Base-by-base conservation (phyloP, 164 flowering plant genomes). In the Vitis rupestris region DNA sequence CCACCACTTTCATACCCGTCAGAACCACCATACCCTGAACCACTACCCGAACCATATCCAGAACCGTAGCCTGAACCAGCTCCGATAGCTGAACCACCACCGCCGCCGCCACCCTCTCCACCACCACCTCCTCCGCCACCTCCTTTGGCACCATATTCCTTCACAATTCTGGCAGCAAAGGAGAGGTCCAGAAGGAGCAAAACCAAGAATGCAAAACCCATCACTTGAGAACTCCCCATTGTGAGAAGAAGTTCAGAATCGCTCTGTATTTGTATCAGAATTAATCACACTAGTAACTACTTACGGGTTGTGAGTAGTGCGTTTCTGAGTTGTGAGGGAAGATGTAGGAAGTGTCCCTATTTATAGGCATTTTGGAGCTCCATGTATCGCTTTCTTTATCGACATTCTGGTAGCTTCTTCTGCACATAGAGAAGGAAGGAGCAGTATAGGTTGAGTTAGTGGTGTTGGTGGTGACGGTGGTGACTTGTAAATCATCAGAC, bases 91-190 rank as follows among this genome's bases (percentile, higher is more conserved):
- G 69, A 66, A 11, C 74, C 69, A 4, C 78, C 68, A 1, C 65
- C 70, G 9, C 75, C 71, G 3, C 65, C 72, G 1, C 73, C 71
- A 0, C 77, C 78, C n/a, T 68, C 75, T 29, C 73, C 63, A 12
- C 70, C 74, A 30, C 76, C 64, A 9, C 76, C 72, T 7, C 23
- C 48, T 0, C 65, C 72, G 13, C 47, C 62, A 37, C 12, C 12
- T 8, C 67, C 6, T 54, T 11, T 5, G 15, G 6, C 44, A 0
- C 44, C 44, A 37, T 37, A 37, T 37, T 37, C 63, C 57, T 50
- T 63, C 2, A 29, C 12, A 7, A 29, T 17, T 66, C 82, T 80
- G 9, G 74, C 78, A 44, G 80, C 82, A 69, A 80, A 56, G 44
- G 65, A 30, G 6, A 74, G 15, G 17, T 80, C 80, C 52, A 23